phyloP scores from a whole-genome alignment of 805 yeast genomes.

The Pichia sporocuriosa region DNA sequence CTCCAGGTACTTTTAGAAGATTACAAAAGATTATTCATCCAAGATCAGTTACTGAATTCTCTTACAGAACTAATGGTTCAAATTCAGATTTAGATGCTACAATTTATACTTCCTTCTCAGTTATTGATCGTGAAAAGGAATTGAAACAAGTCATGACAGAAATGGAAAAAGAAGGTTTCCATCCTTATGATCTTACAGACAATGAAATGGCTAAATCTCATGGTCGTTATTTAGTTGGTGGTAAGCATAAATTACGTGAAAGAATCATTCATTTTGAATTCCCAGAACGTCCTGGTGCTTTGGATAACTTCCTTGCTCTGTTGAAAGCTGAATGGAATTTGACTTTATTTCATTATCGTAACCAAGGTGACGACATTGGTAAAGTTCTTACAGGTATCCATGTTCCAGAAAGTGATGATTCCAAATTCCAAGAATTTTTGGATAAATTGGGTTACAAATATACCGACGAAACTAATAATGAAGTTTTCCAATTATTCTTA shows the following conservation, averaged over 20 bases:
- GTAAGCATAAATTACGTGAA: slow-evolving; percentile 72
- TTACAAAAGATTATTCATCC: slow-evolving; percentile 78
- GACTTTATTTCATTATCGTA: slow-evolving; percentile 92
- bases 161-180: slow-evolving; percentile 57
- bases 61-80: slow-evolving; percentile 63
- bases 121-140: slow-evolving; percentile 69
- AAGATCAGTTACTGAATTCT: slow-evolving; percentile 87
- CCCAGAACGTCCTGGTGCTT: slow-evolving; percentile 97
- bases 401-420: slow-evolving; percentile 66
- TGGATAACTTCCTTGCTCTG: slow-evolving; percentile 67
- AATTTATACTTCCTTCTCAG: slow-evolving; percentile 84
- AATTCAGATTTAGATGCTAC: slow-evolving; percentile 48
- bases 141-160: slow-evolving; percentile 53
- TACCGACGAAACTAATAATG: slow-evolving; percentile 76
- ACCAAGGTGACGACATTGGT: slow-evolving; percentile 93
- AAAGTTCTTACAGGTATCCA: slow-evolving; percentile 86
- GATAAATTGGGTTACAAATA: slow-evolving; percentile 67
- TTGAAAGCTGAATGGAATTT: slow-evolving; percentile 82
- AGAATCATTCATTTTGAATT: slow-evolving; percentile 80
- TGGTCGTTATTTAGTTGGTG: slow-evolving; percentile 95
- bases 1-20: slow-evolving; percentile 81
- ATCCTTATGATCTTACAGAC: slow-evolving; percentile 78
- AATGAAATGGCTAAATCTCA: slow-evolving; percentile 95
- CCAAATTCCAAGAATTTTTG: slow-evolving; percentile 62
- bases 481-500: slow-evolving; percentile 78